phyloP scores from a whole-genome alignment of 1,284 basidiomycete genomes.

The Wolfiporia cocos region DNA sequence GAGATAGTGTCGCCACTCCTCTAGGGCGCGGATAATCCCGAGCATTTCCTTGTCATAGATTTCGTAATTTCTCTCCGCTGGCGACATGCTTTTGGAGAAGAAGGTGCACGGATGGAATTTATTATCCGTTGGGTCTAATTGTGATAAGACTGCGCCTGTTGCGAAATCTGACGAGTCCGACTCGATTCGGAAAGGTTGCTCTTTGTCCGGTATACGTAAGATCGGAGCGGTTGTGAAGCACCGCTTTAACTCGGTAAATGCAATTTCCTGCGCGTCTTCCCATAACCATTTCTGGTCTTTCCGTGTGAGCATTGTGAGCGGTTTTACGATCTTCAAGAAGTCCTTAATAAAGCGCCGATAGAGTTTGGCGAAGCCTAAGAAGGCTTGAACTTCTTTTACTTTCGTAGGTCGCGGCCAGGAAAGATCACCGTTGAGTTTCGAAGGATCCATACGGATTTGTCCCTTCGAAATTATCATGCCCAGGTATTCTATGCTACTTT shows the following conservation, averaged over 20 bases:
- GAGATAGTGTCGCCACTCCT: constrained; percentile 24
- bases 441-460: constrained; percentile 27
- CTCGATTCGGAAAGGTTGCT: neutral
- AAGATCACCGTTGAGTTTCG: constrained; percentile 27
- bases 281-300: constrained; percentile 5
- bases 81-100: neutral
- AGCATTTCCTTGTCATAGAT: constrained; percentile 24
- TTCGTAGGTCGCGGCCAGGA: constrained; percentile 28
- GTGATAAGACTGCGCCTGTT: neutral
- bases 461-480: constrained; percentile 27
- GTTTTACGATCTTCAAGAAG: constrained; percentile 25
- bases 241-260: neutral
- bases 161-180: neutral
- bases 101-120: neutral
- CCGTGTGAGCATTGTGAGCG: constrained; percentile 17
- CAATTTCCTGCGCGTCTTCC: neutral
- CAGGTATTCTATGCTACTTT: constrained; percentile 27
- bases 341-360: constrained; percentile 10
- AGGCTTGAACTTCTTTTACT: constrained; percentile 22
- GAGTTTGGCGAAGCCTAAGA: constrained; percentile 20
- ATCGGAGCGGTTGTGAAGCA: neutral
- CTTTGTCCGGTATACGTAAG: neutral
- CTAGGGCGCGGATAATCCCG: constrained; percentile 14
- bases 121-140: neutral
- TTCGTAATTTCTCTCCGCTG: constrained; percentile 15